phyloP scores from a whole-genome alignment of 345 rosid genomes.

The Ceriops zippeliana region DNA sequence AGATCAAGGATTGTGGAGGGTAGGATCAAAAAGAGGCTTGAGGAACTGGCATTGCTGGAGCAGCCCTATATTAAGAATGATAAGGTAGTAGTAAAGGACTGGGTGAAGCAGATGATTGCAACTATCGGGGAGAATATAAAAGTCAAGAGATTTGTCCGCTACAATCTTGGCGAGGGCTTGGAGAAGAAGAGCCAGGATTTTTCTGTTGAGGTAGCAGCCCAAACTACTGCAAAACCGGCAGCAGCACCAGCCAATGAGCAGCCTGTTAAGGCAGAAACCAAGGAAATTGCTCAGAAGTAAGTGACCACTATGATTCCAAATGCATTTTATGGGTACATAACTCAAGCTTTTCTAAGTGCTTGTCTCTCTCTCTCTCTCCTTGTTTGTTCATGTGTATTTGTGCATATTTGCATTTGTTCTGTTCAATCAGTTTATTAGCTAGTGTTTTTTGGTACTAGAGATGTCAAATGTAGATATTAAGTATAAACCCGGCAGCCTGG shows the following conservation, averaged over 20 bases:
- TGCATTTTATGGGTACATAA: too few species aligned
- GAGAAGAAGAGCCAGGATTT: slow-evolving; percentile 92
- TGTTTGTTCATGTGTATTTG: too few species aligned
- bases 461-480: too few species aligned
- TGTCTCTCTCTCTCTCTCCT: too few species aligned
- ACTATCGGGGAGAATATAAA: slow-evolving; percentile 92
- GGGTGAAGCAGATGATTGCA: slow-evolving; percentile 86
- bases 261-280: slow-evolving; percentile 46
- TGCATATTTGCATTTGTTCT: too few species aligned
- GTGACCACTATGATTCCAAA: slow-evolving; percentile 16
- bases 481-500: too few species aligned
- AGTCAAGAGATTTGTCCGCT: slow-evolving; percentile 77
- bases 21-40: slow-evolving; percentile 81
- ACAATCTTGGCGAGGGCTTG: slow-evolving; percentile 90
- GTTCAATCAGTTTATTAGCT: too few species aligned
- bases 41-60: slow-evolving; percentile 82
- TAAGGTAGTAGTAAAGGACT: slow-evolving; percentile 79
- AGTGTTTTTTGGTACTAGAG: too few species aligned
- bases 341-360: too few species aligned
- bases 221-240: slow-evolving; percentile 60
- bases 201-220: slow-evolving; percentile 97
- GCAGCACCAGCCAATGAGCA: slow-evolving; percentile 48
- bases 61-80: slow-evolving; percentile 93
- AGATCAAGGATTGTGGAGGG: slow-evolving; percentile 90
- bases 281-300: slow-evolving; percentile 62